Percentiles rank a stretch among this genome's conserved stretches.
phyloP scores from a whole-genome alignment of 2,329 filamentous ascomycete genomes.

The Moelleriella libera region DNA sequence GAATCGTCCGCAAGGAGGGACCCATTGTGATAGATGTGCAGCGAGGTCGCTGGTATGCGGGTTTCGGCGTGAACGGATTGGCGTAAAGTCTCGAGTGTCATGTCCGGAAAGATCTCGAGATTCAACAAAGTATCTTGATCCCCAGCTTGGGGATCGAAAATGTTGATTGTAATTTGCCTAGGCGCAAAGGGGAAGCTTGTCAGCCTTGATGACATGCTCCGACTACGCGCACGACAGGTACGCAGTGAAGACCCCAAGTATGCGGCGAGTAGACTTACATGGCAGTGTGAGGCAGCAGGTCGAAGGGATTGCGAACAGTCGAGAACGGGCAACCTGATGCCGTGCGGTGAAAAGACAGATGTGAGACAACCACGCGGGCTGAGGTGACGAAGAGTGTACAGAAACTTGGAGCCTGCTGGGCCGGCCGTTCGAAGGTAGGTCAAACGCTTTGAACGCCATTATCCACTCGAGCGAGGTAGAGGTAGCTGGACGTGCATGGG shows the following conservation, averaged over 20 bases:
- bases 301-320: not conserved
- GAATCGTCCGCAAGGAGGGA: slow-evolving; percentile 61
- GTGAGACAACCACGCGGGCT: not conserved
- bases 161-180: slow-evolving; percentile 80
- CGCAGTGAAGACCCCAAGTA: no score
- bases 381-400: not conserved
- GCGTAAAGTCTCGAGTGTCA: slow-evolving; percentile 75
- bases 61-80: slow-evolving; percentile 79
- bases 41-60: slow-evolving; percentile 53
- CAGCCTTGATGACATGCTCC: not conserved
- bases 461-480: no score
- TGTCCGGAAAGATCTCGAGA: slow-evolving; percentile 69
- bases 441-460: no score
- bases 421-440: no score
- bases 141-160: slow-evolving; percentile 57
- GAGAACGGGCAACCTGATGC: not conserved
- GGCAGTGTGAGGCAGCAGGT: not conserved
- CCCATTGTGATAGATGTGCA: slow-evolving; percentile 87
- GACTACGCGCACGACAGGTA: not conserved
- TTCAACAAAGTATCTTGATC: slow-evolving; percentile 62
- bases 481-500: no score
- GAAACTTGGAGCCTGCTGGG: no score
- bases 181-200: not conserved
- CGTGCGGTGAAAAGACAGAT: not conserved
- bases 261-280: not conserved